Evolutionary conservation across 495 filamentous ascomycete species (phyloP).

Genomic region (Clavariopsis aquatica): DNA sequence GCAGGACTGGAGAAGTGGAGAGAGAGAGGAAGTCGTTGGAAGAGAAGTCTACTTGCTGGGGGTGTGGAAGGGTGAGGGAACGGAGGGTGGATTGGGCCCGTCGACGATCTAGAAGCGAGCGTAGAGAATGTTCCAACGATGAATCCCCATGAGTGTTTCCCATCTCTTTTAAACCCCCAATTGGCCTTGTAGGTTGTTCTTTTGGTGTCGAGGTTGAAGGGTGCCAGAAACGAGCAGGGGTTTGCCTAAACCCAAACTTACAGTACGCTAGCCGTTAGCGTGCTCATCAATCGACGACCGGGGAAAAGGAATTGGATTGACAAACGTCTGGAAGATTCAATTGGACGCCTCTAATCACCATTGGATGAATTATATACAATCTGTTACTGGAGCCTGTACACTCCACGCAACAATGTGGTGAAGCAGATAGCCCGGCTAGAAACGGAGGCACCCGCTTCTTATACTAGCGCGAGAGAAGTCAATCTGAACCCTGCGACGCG

Average conservation of each 20-base stretch:
- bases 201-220: neutral
- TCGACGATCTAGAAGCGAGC: slow-evolving; percentile 46
- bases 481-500: slow-evolving; percentile 1
- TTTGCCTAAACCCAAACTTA: neutral
- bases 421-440: neutral
- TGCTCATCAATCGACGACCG: neutral
- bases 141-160: neutral
- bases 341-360: too few relatives aligned
- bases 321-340: too few relatives aligned
- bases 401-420: neutral
- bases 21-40: slow-evolving; percentile 66
- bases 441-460: too few relatives aligned
- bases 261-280: neutral
- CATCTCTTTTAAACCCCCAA: slow-evolving; percentile 5
- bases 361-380: too few relatives aligned
- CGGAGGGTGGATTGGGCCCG: slow-evolving; percentile 53
- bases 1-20: slow-evolving; percentile 49
- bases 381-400: neutral
- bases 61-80: slow-evolving; percentile 47
- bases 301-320: too few relatives aligned
- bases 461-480: slow-evolving; percentile 10
- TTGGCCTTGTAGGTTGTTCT: neutral
- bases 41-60: slow-evolving; percentile 57
- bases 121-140: slow-evolving; percentile 42
- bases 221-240: neutral